These are phyloP conservation scores for Blastobotrys serpentis DNA, from an alignment of 1,139 yeast genomes.

Conservation along the genomic window DNA sequence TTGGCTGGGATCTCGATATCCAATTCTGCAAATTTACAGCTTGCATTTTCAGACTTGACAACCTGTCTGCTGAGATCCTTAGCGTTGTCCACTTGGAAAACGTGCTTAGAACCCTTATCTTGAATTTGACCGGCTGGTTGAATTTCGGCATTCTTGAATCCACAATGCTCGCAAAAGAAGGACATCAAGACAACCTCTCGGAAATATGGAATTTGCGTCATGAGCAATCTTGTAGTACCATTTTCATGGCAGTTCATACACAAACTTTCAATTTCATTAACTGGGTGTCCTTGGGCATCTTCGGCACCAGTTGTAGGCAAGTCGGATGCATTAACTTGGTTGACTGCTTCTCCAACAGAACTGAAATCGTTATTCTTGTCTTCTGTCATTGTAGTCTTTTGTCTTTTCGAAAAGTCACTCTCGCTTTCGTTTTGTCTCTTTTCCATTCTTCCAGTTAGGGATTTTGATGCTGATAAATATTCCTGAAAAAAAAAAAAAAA, in stretches of 20 bases:
- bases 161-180: constrained; percentile 94
- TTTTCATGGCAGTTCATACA: constrained; percentile 94
- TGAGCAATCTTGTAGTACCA: constrained; percentile 78
- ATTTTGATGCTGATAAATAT: background rate
- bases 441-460: background rate
- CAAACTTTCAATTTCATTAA: constrained; percentile 88
- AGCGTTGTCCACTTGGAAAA: constrained; percentile 65
- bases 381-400: background rate
- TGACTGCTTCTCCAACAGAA: constrained; percentile 32
- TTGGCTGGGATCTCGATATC: constrained; percentile 96
- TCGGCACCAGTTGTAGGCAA: constrained; percentile 44
- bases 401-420: background rate
- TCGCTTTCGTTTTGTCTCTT: background rate
- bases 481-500: constrained; percentile 2
- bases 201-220: constrained; percentile 90
- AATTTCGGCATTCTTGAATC: constrained; percentile 84
- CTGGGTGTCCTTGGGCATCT: constrained; percentile 93
- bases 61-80: constrained; percentile 86
- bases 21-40: constrained; percentile 77
- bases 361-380: constrained; percentile 20
- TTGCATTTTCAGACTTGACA: constrained; percentile 84
- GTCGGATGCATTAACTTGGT: constrained; percentile 24
- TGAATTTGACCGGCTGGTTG: constrained; percentile 85
- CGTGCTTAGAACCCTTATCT: constrained; percentile 79
- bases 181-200: constrained; percentile 93